These are phyloP conservation scores for Camellia oleifera DNA, from an alignment of 179 eudicot genomes.

Conservation along the genomic window DNA sequence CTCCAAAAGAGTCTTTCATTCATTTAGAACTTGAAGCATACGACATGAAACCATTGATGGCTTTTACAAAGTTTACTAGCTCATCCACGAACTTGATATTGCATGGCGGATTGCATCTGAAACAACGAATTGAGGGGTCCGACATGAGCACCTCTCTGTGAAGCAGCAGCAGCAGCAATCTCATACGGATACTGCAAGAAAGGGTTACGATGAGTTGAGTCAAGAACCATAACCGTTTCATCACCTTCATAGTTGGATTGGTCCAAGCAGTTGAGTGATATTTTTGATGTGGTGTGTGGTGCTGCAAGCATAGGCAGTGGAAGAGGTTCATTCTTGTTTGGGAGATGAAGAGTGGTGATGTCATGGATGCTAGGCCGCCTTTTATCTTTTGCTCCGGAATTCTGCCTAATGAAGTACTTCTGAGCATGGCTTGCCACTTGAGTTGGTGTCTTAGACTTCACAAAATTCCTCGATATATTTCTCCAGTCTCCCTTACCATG, in stretches of 20 bases:
- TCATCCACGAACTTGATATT: slow-evolving; percentile 14
- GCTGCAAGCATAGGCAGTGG: slow-evolving; percentile 19
- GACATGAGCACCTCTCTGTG: slow-evolving; percentile 25
- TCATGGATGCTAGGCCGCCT: slow-evolving; percentile 76
- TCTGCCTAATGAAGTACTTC: slow-evolving; percentile 68
- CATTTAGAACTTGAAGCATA: background rate
- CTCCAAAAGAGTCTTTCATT: background rate
- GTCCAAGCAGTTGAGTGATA: slow-evolving; percentile 29
- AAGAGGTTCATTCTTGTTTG: slow-evolving; percentile 2
- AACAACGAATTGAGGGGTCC: slow-evolving; percentile 24
- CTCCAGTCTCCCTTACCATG: slow-evolving; percentile 82
- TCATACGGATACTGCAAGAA: background rate
- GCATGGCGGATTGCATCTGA: slow-evolving; percentile 13
- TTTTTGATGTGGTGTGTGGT: slow-evolving; percentile 28
- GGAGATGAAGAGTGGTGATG: slow-evolving; percentile 48
- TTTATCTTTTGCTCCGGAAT: slow-evolving; percentile 57
- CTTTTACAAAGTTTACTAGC: background rate
- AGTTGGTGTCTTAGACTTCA: slow-evolving; percentile 61
- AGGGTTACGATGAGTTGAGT: slow-evolving; percentile 17
- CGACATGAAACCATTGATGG: background rate
- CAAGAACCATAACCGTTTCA: slow-evolving; percentile 37
- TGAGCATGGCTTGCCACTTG: slow-evolving; percentile 89
- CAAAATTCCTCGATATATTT: slow-evolving; percentile 64
- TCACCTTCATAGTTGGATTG: slow-evolving; percentile 27
- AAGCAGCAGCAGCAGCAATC: background rate